Evolutionary conservation across 345 rosid species (phyloP), one percentile per base, ranked within the genome.

Genomic region (Abelmoschus esculentus): DNA sequence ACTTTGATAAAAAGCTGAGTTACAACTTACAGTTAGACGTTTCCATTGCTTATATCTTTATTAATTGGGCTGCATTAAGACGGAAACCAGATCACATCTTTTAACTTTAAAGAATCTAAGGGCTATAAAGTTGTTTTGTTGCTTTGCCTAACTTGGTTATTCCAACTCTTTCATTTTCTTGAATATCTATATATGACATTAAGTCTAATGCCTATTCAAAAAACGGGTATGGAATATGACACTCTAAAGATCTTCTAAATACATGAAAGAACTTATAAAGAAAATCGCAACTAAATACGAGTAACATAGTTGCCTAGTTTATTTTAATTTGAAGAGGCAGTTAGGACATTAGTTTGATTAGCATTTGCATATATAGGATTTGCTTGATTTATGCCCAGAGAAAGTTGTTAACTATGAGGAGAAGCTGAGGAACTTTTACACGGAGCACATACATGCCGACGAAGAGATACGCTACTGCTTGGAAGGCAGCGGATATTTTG

Each of bases 391-490:
- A 36, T 85, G 93, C 81, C 98, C 96, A 0, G 96, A 87, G 82
- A 87, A 89, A 77, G 90, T 89, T 40, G 77, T 82, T n/a, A 86
- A 90, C 80, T 93, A 84, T 8, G 92, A 89, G 64, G 91, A 93
- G 83, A 90, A 93, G 86, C 86, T 87, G 53, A 87, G 78, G 83
- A 89, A 85, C 81, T 90, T 90, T 83, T 93, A 83, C 74, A 87
- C 87, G 0, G 97, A 93, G 79, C 97, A 93, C 80, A 85, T 93
- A 57, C 96, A 93, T 65, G 85, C 85, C 19, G 98, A 89, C 31
- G 96, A 90, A 72, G 98, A 92, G 84, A 90, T 92, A 50, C 93
- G 96, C 64, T 90, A 90, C 80, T 90, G 91, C 84, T 60, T 90
- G 49, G 83, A 79, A 12, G 98, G 98, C 55, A 86, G 92, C 67